Evolutionary conservation across 1,284 basidiomycete species (phyloP).

Genomic region (Lignosus rhinocerotis): DNA sequence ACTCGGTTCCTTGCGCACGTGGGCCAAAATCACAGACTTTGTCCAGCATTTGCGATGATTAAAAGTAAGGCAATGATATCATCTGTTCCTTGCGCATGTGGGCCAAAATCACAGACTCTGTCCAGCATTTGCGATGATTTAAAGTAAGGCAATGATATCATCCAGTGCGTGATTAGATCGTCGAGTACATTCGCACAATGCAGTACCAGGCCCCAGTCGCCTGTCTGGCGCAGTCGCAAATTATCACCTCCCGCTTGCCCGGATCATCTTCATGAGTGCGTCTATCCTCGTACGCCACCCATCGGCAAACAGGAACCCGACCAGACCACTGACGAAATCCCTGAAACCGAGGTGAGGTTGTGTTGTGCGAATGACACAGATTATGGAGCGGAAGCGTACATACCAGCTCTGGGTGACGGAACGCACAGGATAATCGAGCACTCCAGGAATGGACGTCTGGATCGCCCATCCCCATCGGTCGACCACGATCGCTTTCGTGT

Average conservation of each 20-base stretch:
- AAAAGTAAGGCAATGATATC: no score
- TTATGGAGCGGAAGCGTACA: slow-evolving; percentile 23
- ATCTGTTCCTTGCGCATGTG: not conserved
- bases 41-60: no score
- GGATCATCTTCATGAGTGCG: slow-evolving; percentile 43
- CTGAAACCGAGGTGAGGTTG: slow-evolving; percentile 39
- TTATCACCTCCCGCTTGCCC: slow-evolving; percentile 29
- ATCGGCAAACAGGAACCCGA: slow-evolving; percentile 75
- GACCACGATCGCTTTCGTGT: slow-evolving; percentile 82
- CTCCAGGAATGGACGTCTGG: slow-evolving; percentile 84
- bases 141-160: not conserved
- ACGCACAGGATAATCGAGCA: slow-evolving; percentile 86
- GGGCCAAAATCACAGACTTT: no score
- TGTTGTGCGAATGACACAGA: slow-evolving; percentile 12
- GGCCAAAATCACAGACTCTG: not conserved
- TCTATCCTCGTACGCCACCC: slow-evolving; percentile 62
- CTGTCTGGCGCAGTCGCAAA: not conserved
- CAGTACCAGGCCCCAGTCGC: slow-evolving; percentile 5
- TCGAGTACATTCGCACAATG: slow-evolving; percentile 19
- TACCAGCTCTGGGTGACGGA: slow-evolving; percentile 82
- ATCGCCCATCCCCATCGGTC: slow-evolving; percentile 84
- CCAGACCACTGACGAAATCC: slow-evolving; percentile 77
- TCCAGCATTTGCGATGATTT: not conserved
- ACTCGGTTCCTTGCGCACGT: no score
- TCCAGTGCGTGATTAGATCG: slow-evolving; percentile 22